These are phyloP conservation scores for Venturia effusa DNA, from an alignment of 2,329 filamentous ascomycete genomes.

Conservation along the genomic window DNA sequence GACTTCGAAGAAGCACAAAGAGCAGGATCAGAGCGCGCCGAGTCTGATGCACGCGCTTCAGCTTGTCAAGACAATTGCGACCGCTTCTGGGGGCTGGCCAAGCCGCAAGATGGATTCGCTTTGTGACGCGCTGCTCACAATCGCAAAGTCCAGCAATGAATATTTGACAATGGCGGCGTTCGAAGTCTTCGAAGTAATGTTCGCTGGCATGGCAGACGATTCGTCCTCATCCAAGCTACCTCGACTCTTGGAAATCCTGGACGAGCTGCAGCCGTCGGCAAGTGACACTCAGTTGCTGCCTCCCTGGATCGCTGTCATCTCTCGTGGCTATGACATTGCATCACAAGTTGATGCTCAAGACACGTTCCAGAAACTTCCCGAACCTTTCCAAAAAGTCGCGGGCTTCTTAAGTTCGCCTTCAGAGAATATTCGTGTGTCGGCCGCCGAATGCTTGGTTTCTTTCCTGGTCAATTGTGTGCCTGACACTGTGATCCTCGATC, in stretches of 20 bases:
- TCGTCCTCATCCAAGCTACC: constrained; percentile 83
- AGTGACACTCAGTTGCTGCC: constrained; percentile 92
- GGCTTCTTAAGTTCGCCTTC: constrained; percentile 77
- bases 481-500: constrained; percentile 69
- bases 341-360: constrained; percentile 81
- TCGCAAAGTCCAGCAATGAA: constrained; percentile 84
- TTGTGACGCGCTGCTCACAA: constrained; percentile 78
- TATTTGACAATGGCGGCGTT: constrained; percentile 95
- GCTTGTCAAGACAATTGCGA: constrained; percentile 79
- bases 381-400: constrained; percentile 69
- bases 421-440: constrained; percentile 87
- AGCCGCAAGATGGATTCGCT: constrained; percentile 89
- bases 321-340: constrained; percentile 86
- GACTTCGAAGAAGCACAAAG: constrained; percentile 48
- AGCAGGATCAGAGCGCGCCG: constrained; percentile 59
- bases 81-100: constrained; percentile 86
- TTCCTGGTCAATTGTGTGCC: constrained; percentile 88
- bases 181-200: constrained; percentile 95
- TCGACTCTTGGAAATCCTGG: constrained; percentile 79
- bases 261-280: constrained; percentile 78
- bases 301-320: constrained; percentile 92
- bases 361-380: constrained; percentile 81
- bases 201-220: constrained; percentile 80
- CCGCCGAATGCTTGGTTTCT: constrained; percentile 88
- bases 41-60: constrained; percentile 85